A percentile compares a stretch with the other conserved stretches of the same genome.
Conservation (phyloP, 192 early-diverging fungal genomes). For the Glomus cerebriforme region DNA sequence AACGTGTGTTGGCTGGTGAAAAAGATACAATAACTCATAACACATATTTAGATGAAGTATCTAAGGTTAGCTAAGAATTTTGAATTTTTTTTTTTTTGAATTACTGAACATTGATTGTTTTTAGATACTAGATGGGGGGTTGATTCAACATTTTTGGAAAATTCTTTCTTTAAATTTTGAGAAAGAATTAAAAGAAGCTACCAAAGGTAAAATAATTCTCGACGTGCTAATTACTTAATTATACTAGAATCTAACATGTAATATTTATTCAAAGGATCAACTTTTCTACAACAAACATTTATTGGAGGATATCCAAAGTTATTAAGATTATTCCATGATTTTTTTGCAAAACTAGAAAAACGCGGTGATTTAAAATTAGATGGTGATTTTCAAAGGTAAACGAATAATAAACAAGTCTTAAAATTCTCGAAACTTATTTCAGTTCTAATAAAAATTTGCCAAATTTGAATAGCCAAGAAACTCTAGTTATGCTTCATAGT, state of each 20-base stretch:
- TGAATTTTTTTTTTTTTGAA: background rate
- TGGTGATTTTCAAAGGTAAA: slow-evolving; percentile 57
- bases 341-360: slow-evolving; percentile 56
- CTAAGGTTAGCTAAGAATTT: slow-evolving; percentile 37
- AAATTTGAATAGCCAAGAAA: slow-evolving; percentile 37
- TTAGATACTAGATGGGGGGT: slow-evolving; percentile 50
- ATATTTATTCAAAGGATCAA: slow-evolving; percentile 41
- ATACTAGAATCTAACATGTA: background rate
- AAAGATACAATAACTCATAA: slow-evolving; percentile 51
- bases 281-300: slow-evolving; percentile 55
- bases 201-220: slow-evolving; percentile 44
- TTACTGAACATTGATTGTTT: too few relatives aligned
- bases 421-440: background rate
- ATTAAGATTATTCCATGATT: slow-evolving; percentile 51
- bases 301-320: slow-evolving; percentile 56
- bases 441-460: background rate
- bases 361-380: slow-evolving; percentile 41
- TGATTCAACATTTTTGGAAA: slow-evolving; percentile 59
- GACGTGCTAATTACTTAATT: background rate
- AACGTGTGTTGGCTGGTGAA: slow-evolving; percentile 53
- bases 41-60: slow-evolving; percentile 53
- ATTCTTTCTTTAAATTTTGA: slow-evolving; percentile 54
- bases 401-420: too few relatives aligned
- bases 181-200: slow-evolving; percentile 52
- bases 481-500: slow-evolving; percentile 43